Conservation (phyloP, 768 basidiomycete genomes). For the Pleurotus citrinopileatus region DNA sequence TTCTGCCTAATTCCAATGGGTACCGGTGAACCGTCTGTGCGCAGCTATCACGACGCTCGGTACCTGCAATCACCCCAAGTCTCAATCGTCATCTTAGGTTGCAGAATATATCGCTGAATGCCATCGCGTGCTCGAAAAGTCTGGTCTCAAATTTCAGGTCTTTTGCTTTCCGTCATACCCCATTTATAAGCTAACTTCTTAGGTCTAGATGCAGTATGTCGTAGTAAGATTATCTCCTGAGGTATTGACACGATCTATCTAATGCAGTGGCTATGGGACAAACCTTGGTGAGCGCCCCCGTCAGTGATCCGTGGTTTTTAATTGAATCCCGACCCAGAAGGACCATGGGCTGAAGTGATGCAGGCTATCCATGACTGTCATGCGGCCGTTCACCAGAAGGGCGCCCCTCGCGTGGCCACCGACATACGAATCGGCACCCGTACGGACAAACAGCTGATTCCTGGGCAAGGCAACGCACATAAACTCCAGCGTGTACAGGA, state of each 20-base stretch:
- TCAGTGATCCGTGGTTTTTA: not conserved
- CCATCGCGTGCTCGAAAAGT: constrained; percentile 77
- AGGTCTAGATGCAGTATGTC: constrained; percentile 69
- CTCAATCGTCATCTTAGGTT: constrained; percentile 48
- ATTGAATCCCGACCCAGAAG: constrained; percentile 44
- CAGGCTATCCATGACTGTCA: constrained; percentile 92
- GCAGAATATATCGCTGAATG: constrained; percentile 81
- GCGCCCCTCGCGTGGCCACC: constrained; percentile 76
- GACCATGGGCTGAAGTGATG: constrained; percentile 82
- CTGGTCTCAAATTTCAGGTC: constrained; percentile 81
- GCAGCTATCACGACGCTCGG: constrained; percentile 15
- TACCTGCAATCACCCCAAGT: not conserved
- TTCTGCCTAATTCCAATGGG: constrained; percentile 90
- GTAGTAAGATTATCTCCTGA: not conserved
- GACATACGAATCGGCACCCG: constrained; percentile 96
- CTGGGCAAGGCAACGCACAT: constrained; percentile 69
- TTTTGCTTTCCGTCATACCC: not conserved
- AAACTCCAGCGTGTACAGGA: constrained; percentile 83
- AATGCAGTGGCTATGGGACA: constrained; percentile 83
- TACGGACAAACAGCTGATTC: constrained; percentile 57
- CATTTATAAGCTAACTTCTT: constrained; percentile 11
- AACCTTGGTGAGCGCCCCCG: constrained; percentile 58
- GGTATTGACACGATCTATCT: constrained; percentile 4
- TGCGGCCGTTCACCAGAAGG: constrained; percentile 75
- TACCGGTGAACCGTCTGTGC: constrained; percentile 67